Evolutionary conservation across 257 asterid species (phyloP), one percentile per base, ranked within the genome.

Genomic region (Nicotiana undulata): DNA sequence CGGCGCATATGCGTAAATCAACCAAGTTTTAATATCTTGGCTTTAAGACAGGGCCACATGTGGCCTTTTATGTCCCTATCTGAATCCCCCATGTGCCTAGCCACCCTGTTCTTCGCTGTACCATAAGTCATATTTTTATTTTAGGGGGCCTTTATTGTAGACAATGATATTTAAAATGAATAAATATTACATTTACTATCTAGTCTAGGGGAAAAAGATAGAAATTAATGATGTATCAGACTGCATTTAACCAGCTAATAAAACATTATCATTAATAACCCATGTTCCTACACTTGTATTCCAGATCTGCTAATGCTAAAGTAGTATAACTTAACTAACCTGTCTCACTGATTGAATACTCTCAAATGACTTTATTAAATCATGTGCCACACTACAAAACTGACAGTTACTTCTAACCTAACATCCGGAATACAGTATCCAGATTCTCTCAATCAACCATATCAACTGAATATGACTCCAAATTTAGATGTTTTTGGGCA

Each of bases 31-130:
- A 31, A 28, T 59, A 15, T 24, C 24, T 80, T 63, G 72, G 80
- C 61, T 37, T 59, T 81, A 18, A 44, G 83, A 24, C 59, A 68
- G 80, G 80, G 56, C 70, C 80, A 59, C 75, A 72, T 72, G 80
- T 75, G 70, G 59, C 58, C 44, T 40, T 28, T 79, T 46, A n/a
- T 79, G 75, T 79, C 61, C 75, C 75, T 59, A 22, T 61, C 37
- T 79, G 34, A 79, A 79, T 22, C 44, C 76, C 44, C 84, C 84
- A 81, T 81, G 84, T 81, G 84, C 24, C 72, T 26, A 59, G 61
- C 40, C 67, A 81, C 80, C 59, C 84, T 75, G 79, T 46, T 28
- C 55, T 59, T 81, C 46, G 80, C 80, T 81, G 80, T 81, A 74
- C 55, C n/a, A 61, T 40, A 40, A 29, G 29, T 79, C n/a, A 31